phyloP scores from a whole-genome alignment of 306 rosid genomes.

The Trifolium pratense region DNA sequence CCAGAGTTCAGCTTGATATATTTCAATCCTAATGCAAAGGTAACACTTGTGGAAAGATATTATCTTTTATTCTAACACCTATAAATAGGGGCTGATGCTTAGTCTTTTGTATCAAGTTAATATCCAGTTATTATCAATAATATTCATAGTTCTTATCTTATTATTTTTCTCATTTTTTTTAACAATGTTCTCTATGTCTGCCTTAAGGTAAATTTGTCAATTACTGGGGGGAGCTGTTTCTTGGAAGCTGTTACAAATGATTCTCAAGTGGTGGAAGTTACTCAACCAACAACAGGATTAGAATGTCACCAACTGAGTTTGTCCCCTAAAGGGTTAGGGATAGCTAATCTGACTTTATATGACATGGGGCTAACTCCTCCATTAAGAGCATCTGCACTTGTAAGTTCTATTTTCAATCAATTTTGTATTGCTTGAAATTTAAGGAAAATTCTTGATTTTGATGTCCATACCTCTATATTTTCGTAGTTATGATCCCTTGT shows the following conservation, averaged over 20 bases:
- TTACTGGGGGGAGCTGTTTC: constrained; percentile 95
- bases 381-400: constrained; percentile 72
- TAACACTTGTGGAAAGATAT: constrained; percentile 41
- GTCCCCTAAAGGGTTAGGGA: constrained; percentile 84
- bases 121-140: neutral
- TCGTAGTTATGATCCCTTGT: constrained; percentile 21
- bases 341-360: constrained; percentile 68
- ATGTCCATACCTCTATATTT: constrained; percentile 12
- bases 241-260: constrained; percentile 77
- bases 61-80: neutral
- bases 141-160: neutral
- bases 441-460: constrained; percentile 31
- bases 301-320: constrained; percentile 70
- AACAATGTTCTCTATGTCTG: neutral
- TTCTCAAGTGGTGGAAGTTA: constrained; percentile 78
- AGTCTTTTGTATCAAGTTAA: neutral
- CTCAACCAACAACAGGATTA: constrained; percentile 64
- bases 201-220: constrained; percentile 71
- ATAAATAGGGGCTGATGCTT: neutral
- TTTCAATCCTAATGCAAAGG: constrained; percentile 84
- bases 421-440: constrained; percentile 35
- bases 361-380: constrained; percentile 88
- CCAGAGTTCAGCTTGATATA: constrained; percentile 77
- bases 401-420: constrained; percentile 49
- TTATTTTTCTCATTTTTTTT: neutral